Conservation (phyloP, 1,284 basidiomycete species). For the Irpex sp. region DNA sequence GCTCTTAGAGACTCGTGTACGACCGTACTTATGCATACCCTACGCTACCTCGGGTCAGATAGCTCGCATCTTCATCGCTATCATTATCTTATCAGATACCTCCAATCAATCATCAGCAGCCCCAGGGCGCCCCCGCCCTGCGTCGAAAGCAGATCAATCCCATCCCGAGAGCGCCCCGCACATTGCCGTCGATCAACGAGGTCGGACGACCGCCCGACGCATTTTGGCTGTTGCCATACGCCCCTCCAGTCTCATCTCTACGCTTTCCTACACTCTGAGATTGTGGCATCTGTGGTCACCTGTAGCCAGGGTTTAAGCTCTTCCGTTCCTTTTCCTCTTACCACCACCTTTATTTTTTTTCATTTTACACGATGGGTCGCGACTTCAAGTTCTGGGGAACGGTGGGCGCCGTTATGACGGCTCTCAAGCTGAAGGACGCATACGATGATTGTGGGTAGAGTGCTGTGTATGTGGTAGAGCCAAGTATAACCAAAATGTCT, state of each 20-base stretch:
- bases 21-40: no score
- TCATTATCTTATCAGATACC: background rate
- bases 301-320: background rate
- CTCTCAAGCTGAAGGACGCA: conserved; percentile 45
- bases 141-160: no score
- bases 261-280: no score
- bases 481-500: background rate
- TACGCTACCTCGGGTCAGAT: background rate
- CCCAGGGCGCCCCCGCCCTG: no score
- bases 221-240: no score
- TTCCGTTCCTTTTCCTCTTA: background rate
- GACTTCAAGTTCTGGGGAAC: conserved; percentile 35
- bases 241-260: no score
- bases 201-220: no score
- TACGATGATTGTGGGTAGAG: conserved; percentile 41
- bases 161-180: no score
- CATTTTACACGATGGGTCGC: conserved; percentile 16
- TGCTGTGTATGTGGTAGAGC: background rate
- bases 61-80: background rate
- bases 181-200: no score
- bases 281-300: no score
- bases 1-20: no score
- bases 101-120: background rate
- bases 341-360: background rate
- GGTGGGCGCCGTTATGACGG: conserved; percentile 43